These are phyloP conservation scores for Darksidea phi DNA, from an alignment of 495 filamentous ascomycete species.

Conservation along the genomic window DNA sequence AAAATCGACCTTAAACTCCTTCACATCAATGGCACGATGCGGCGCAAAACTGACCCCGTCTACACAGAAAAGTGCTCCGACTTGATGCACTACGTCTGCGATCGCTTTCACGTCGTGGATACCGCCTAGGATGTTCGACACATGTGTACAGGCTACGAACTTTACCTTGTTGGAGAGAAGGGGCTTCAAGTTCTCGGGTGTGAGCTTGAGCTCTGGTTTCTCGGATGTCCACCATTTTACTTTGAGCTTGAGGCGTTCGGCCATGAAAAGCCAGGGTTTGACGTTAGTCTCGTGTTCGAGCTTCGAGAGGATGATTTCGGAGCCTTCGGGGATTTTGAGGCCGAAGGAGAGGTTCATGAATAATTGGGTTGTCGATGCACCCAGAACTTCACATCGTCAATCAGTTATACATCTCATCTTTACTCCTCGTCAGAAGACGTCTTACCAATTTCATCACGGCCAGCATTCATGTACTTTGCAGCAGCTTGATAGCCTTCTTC, in stretches of 20 bases:
- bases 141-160: conserved; percentile 68
- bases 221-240: conserved; percentile 66
- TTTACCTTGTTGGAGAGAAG: conserved; percentile 60
- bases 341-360: conserved; percentile 66
- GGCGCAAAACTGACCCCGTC: conserved; percentile 72
- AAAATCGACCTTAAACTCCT: conserved; percentile 64
- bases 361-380: conserved; percentile 69
- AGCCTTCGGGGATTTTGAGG: conserved; percentile 56
- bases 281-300: conserved; percentile 74
- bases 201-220: conserved; percentile 51
- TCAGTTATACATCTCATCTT: no score
- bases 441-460: conserved; percentile 58
- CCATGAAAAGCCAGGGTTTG: conserved; percentile 66
- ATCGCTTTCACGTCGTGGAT: conserved; percentile 62
- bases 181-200: conserved; percentile 50
- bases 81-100: conserved; percentile 53
- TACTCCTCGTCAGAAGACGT: neutral
- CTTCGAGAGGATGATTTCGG: conserved; percentile 64
- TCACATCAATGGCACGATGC: conserved; percentile 66
- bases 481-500: conserved; percentile 57
- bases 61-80: conserved; percentile 51
- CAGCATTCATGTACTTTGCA: conserved; percentile 67
- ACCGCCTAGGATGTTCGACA: conserved; percentile 67
- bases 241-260: conserved; percentile 52
- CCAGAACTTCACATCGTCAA: conserved; percentile 52